Base-by-base conservation (phyloP, 768 basidiomycete genomes). In the Antrodiella citrinella region DNA sequence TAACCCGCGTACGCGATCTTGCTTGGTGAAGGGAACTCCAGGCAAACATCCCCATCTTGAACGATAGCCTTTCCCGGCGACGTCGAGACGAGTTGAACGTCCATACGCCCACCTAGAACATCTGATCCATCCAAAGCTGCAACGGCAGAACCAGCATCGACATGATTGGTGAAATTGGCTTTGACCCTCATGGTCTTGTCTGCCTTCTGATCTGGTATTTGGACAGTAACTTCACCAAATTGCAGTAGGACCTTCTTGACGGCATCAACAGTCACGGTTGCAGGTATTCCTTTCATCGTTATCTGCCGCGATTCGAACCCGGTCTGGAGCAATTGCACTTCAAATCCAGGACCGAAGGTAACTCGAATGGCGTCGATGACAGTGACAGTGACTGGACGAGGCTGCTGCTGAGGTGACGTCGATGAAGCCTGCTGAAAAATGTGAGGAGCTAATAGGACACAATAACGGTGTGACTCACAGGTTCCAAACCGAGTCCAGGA, bases 271-370 rank as follows among this genome's bases (percentile, higher is more conserved):
- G 66, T 63, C 12, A 73, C 67, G 0, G 53, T 52, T 0, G 53
- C 35, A 0, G 77, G 75, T 3, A 90, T 58, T 20, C 81, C 76
- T 3, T 69, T 68, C 1, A 91, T 54, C 30, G 72, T 67, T 7
- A 89, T 59, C 69, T 78, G 80, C 4, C 74, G 75, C 0, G 82
- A 81, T 57, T 91, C 87, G 39, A 88, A 83, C 1, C 81, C 81
- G 1, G 86, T 88, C 4, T 64, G 63, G 4, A 89, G 60, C 0
- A 77, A 71, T 21, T 68, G 62, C 2, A 90, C 72, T 1, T 71
- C 69, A 43, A 86, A 85, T 0, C 89, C 88, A 0, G 77, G 62
- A 25, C 74, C 74, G 43, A 88, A 68, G 19, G 69, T 75, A 18
- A 82, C 74, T 46, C 69, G 72, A 19, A 76, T 80, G 48, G 82